These are phyloP conservation scores for Macadamia integrifolia DNA, from an alignment of 164 flowering plant species.

Conservation along the genomic window DNA sequence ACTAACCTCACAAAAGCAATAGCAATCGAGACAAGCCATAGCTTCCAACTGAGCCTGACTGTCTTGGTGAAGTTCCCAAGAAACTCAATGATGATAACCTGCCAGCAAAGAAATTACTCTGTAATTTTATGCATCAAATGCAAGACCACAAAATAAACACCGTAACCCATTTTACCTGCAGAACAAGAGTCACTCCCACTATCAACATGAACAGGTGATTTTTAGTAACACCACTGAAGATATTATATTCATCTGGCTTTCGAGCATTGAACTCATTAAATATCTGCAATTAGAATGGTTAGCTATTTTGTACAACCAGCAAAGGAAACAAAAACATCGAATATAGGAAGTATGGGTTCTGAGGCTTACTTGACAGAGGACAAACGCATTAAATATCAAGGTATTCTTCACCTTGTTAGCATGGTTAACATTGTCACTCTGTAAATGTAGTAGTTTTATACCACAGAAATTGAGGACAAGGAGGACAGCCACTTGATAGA, in stretches of 20 bases:
- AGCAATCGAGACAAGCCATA: constrained; percentile 60
- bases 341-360: neutral
- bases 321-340: too few species aligned
- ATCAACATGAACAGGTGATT: constrained; percentile 78
- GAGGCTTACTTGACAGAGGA: constrained; percentile 72
- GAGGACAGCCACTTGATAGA: constrained; percentile 84
- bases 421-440: constrained; percentile 22
- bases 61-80: constrained; percentile 77
- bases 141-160: neutral
- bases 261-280: constrained; percentile 95
- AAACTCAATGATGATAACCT: constrained; percentile 68
- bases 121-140: neutral
- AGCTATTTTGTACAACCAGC: neutral
- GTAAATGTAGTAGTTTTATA: constrained; percentile 33
- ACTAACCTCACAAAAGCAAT: constrained; percentile 60
- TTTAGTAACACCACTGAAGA: constrained; percentile 62
- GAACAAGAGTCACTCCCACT: constrained; percentile 49
- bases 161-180: constrained; percentile 51
- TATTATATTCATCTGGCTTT: constrained; percentile 81
- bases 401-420: constrained; percentile 71
- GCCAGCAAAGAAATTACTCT: constrained; percentile 1
- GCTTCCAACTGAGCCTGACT: constrained; percentile 55
- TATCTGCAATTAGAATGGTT: constrained; percentile 36
- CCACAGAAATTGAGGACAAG: constrained; percentile 75
- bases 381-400: constrained; percentile 85